Evolutionary conservation across 208 protist species (phyloP).

Genomic region (Trypanosoma theileri): DNA sequence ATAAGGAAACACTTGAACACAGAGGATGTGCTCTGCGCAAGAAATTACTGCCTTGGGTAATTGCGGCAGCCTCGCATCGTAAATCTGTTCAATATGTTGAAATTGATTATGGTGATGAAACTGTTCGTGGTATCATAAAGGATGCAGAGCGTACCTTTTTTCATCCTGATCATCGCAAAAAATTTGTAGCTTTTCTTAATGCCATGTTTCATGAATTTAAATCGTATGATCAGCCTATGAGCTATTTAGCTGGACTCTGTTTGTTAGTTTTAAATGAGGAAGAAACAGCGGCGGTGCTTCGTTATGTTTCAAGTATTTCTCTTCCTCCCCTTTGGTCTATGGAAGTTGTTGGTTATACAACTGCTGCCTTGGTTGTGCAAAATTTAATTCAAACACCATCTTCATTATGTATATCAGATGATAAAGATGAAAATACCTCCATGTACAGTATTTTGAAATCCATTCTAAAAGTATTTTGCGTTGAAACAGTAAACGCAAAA

Average conservation of each 20-base stretch:
- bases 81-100: slow-evolving; percentile 71
- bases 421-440: no score
- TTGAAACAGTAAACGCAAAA: neutral
- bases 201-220: slow-evolving; percentile 85
- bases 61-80: slow-evolving; percentile 54
- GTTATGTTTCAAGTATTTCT: slow-evolving; percentile 76
- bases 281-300: slow-evolving; percentile 75
- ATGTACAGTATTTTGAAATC: slow-evolving; percentile 4
- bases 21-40: slow-evolving; percentile 55
- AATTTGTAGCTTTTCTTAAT: slow-evolving; percentile 76
- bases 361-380: slow-evolving; percentile 87
- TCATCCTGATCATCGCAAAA: slow-evolving; percentile 61
- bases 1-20: slow-evolving; percentile 72
- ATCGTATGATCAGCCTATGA: slow-evolving; percentile 89
- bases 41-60: slow-evolving; percentile 68
- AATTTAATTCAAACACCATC: slow-evolving; percentile 72
- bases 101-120: slow-evolving; percentile 82
- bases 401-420: slow-evolving; percentile 11
- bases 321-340: slow-evolving; percentile 85
- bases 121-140: slow-evolving; percentile 90
- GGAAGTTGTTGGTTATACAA: slow-evolving; percentile 85
- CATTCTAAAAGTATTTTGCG: neutral
- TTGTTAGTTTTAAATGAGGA: slow-evolving; percentile 81
- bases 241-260: slow-evolving; percentile 87
- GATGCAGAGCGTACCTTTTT: slow-evolving; percentile 89